Evolutionary conservation across 306 rosid species (phyloP).

Genomic region (Castanea sativa): DNA sequence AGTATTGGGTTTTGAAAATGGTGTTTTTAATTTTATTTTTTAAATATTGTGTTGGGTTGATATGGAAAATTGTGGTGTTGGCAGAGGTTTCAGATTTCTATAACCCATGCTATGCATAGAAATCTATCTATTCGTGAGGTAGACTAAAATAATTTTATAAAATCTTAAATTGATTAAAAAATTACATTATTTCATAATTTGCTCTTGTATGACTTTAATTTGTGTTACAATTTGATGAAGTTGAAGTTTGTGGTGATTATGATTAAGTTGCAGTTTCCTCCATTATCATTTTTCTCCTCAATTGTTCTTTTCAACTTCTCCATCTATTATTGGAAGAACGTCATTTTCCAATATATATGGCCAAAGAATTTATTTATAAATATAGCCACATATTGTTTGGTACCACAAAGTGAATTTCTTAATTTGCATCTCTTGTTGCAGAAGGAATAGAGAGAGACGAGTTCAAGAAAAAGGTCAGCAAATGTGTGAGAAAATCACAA

Average conservation of each 20-base stretch:
- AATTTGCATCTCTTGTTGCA: conserved; percentile 35
- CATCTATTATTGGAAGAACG: background rate
- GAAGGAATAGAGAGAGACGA: conserved; percentile 99
- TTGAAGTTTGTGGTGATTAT: background rate
- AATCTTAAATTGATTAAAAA: no score
- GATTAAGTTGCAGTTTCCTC: background rate
- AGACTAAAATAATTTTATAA: no score
- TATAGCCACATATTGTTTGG: background rate
- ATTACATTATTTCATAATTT: no score
- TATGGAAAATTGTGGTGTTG: no score
- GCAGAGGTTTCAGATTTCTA: rapidly evolving
- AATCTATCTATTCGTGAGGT: no score
- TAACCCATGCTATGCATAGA: no score
- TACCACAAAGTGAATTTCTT: background rate
- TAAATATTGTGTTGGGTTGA: no score
- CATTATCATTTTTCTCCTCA: background rate
- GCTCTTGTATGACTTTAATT: no score
- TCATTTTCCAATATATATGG: background rate
- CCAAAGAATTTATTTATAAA: background rate
- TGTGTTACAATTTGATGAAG: no score
- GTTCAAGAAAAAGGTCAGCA: conserved; percentile 91
- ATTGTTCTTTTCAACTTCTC: background rate
- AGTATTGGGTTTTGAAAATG: no score
- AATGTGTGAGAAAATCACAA: conserved; percentile 92
- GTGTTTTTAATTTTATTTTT: no score